Conservation (phyloP, 495 filamentous ascomycete genomes). For the Aspergillus diversus region DNA sequence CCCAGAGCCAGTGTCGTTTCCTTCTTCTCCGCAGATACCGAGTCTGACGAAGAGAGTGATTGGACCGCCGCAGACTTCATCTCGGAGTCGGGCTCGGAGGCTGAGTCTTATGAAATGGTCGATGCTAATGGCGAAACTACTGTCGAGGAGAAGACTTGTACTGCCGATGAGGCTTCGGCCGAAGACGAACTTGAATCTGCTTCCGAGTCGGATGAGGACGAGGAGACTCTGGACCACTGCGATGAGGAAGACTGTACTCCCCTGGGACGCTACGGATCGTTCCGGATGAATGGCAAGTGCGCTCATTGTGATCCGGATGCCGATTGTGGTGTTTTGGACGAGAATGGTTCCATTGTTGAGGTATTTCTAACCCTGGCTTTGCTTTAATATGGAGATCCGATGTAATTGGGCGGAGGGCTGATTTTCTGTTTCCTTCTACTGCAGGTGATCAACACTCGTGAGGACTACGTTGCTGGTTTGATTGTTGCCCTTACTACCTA, state of each 20-base stretch:
- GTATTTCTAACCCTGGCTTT: background rate
- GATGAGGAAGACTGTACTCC: background rate
- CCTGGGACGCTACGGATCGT: background rate
- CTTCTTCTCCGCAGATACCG: too few relatives aligned
- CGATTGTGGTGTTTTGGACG: background rate
- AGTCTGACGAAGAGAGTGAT: too few relatives aligned
- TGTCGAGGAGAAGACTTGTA: background rate
- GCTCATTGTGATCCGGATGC: background rate
- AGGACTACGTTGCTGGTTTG: too few relatives aligned
- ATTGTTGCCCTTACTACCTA: too few relatives aligned
- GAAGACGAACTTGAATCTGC: background rate
- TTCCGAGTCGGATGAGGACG: background rate
- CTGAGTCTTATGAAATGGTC: background rate
- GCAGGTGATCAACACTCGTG: background rate
- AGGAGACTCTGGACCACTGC: background rate
- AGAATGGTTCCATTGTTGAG: background rate
- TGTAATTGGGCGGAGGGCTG: background rate
- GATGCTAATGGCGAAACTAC: background rate
- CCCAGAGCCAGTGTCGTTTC: too few relatives aligned
- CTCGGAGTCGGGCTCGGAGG: too few relatives aligned
- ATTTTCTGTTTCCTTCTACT: background rate
- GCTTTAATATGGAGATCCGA: background rate
- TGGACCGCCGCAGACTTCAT: too few relatives aligned
- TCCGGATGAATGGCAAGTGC: background rate
- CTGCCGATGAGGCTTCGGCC: too few relatives aligned